phyloP scores from a whole-genome alignment of 306 rosid genomes.

The Potentilla sterilis region DNA sequence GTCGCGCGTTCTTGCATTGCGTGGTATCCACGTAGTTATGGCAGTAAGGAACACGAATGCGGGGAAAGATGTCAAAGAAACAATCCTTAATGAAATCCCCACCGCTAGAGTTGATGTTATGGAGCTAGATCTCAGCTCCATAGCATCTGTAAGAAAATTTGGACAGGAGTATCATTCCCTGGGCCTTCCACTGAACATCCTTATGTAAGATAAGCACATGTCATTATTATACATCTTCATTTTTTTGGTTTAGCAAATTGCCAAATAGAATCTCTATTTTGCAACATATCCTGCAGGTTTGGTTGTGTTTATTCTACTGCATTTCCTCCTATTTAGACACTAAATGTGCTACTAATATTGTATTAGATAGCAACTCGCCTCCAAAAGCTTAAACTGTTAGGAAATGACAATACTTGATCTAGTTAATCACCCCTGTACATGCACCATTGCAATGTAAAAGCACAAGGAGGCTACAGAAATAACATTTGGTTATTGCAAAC shows the following conservation, averaged over 20 bases:
- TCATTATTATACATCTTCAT: background rate
- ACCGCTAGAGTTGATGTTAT: constrained; percentile 54
- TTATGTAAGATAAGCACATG: background rate
- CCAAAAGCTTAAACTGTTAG: too few relatives aligned
- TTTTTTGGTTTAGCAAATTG: background rate
- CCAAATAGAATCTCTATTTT: background rate
- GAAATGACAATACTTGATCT: too few relatives aligned
- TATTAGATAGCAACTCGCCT: too few relatives aligned
- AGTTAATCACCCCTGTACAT: too few relatives aligned
- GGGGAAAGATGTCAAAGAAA: constrained; percentile 36
- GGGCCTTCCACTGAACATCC: constrained; percentile 13
- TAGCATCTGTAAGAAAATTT: constrained; percentile 64
- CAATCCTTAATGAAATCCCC: constrained; percentile 48
- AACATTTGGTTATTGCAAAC: background rate
- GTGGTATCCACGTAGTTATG: constrained; percentile 77
- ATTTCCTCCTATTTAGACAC: too few relatives aligned
- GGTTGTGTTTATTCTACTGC: too few relatives aligned
- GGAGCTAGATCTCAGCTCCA: constrained; percentile 63
- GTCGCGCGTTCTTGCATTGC: constrained; percentile 57
- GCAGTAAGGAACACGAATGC: constrained; percentile 59
- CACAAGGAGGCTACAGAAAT: background rate
- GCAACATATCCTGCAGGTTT: background rate
- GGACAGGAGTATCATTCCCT: constrained; percentile 45
- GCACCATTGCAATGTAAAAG: too few relatives aligned
- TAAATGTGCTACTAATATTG: too few relatives aligned